Evolutionary conservation across 441 rosid species (phyloP), one percentile per base, ranked within the genome.

Genomic region (Adansonia madagascariensis): DNA sequence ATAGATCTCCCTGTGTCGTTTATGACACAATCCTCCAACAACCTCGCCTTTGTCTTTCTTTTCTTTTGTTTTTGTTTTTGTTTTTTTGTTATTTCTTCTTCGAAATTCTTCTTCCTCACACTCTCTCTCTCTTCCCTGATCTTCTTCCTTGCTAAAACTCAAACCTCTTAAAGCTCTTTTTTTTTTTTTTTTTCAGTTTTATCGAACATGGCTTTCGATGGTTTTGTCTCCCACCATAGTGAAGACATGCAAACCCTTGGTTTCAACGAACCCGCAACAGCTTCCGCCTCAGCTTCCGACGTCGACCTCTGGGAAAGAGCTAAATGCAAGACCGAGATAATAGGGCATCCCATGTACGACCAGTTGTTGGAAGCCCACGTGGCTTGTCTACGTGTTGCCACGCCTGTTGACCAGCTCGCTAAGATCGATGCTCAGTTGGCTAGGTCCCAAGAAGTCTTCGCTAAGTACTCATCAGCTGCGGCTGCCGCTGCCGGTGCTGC

Each of bases 391-490:
- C 81, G 81, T 78, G 81, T 82, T 50, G 87, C 87, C 12, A 82
- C 87, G 17, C 85, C 87, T 9, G 84, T 82, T 61, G 87, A 85
- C 60, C 85, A 85, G 79, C 57, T 82, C 50, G 80, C 85, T 2
- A 82, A 80, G 84, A 85, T 85, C 71, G 87, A 85, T 57, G 83
- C 85, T 4, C 85, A 85, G 81, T 57, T 85, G 60, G 70, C 75
- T 65, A 80, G 63, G 76, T 80, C 84, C 35, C 84, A 80, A 69
- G 57, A 79, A 3, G 73, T 80, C 68, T 66, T 80, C 43, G 77
- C 85, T 22, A 82, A 84, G 76, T 84, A 84, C 75, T 76, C 82
- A 1, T 43, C 76, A 11, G 55, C 74, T 47, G 57, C 18, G 0
- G 46, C 39, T 52, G 80, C 31, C 31, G 31, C 31, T 27, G 31